phyloP scores from a whole-genome alignment of 2,329 filamentous ascomycete species.

The Phoma sp. region DNA sequence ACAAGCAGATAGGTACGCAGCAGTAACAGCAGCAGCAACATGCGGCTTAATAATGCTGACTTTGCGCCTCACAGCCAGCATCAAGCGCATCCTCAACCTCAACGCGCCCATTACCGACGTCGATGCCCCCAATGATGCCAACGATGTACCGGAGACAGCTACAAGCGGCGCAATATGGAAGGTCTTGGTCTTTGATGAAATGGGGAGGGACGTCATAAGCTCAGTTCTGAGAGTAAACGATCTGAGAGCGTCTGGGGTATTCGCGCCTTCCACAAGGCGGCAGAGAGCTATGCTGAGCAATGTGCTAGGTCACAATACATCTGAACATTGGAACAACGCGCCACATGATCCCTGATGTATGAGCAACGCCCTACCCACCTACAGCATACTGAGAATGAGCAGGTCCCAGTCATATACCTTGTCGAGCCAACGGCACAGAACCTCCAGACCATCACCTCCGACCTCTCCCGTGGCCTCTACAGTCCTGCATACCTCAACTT shows the following conservation, averaged over 20 bases:
- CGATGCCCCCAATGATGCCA: conserved; percentile 67
- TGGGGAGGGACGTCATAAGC: conserved; percentile 93
- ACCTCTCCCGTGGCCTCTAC: conserved; percentile 87
- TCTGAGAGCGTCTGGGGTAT: conserved; percentile 81
- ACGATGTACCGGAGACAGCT: conserved; percentile 19
- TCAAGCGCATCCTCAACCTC: conserved; percentile 94
- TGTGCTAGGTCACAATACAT: conserved; percentile 52
- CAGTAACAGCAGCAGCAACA: neutral
- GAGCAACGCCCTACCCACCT: neutral
- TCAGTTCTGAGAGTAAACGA: conserved; percentile 95
- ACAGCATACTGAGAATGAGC: conserved; percentile 16
- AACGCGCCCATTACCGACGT: conserved; percentile 71
- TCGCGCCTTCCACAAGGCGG: neutral
- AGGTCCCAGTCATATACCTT: conserved; percentile 84
- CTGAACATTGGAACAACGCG: conserved; percentile 76
- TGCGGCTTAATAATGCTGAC: conserved; percentile 14
- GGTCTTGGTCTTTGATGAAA: conserved; percentile 90
- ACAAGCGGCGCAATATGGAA: conserved; percentile 32
- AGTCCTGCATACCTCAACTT: conserved; percentile 93
- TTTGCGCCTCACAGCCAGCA: conserved; percentile 67
- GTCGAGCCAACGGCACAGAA: conserved; percentile 86
- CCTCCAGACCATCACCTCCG: conserved; percentile 79
- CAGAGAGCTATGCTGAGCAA: conserved; percentile 67
- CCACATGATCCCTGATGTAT: conserved; percentile 90
- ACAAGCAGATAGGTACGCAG: conserved; percentile 66